A percentile compares a stretch with the other conserved stretches of the same genome.
phyloP scores from a whole-genome alignment of 805 yeast genomes.

The Lachancea nothofagi region DNA sequence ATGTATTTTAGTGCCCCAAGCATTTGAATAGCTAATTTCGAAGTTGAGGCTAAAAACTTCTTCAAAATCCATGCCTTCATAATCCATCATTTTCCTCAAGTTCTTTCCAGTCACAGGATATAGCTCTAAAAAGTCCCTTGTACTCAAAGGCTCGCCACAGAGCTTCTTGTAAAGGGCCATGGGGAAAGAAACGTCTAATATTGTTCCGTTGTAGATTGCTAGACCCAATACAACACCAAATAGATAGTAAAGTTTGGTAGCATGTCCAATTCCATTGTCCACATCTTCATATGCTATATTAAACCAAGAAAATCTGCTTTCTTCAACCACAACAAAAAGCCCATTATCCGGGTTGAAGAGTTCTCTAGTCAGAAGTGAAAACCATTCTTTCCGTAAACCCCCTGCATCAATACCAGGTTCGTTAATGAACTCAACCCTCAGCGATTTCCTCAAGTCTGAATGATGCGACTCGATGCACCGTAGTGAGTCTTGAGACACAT shows the following conservation, averaged over 20 bases:
- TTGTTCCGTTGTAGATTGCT: slow-evolving; percentile 86
- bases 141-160: slow-evolving; percentile 45
- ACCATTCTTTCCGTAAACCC: slow-evolving; percentile 93
- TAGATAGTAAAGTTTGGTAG: slow-evolving; percentile 56
- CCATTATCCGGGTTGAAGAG: slow-evolving; percentile 66
- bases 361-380: slow-evolving; percentile 62
- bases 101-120: slow-evolving; percentile 62
- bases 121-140: slow-evolving; percentile 62
- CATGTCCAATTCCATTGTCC: slow-evolving; percentile 18
- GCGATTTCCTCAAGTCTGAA: slow-evolving; percentile 61
- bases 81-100: slow-evolving; percentile 42
- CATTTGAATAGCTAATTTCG: slow-evolving; percentile 51
- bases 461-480: slow-evolving; percentile 50
- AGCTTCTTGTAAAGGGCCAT: slow-evolving; percentile 69
- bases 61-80: slow-evolving; percentile 41
- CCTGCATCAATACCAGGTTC: slow-evolving; percentile 97
- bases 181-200: slow-evolving; percentile 76
- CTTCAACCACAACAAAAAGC: slow-evolving; percentile 59
- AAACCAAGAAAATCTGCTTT: slow-evolving; percentile 76
- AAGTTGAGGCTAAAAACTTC: slow-evolving; percentile 51
- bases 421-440: slow-evolving; percentile 71
- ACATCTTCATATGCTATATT: slow-evolving; percentile 35
- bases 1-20: slow-evolving; percentile 31
- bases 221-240: slow-evolving; percentile 85
- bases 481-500: slow-evolving; percentile 71